Percentiles rank a stretch among this genome's conserved stretches.
Conservation (phyloP, 2,329 filamentous ascomycete species). For the Penicillium hordei region DNA sequence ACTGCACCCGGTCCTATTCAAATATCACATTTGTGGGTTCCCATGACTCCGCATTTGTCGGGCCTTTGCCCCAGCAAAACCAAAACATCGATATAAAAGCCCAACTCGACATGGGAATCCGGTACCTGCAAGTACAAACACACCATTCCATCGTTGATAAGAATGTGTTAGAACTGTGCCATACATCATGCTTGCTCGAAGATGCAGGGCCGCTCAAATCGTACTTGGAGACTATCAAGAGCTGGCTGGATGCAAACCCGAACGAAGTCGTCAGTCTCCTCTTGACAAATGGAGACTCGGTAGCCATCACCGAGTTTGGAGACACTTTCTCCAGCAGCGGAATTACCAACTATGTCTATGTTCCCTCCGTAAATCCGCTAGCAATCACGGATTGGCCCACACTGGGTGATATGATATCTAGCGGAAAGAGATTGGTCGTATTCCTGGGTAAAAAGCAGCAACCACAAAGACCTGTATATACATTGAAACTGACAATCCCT, state of each 20-base stretch:
- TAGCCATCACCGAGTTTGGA: slow-evolving; percentile 35
- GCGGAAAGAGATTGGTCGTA: slow-evolving; percentile 45
- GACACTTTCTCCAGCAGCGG: slow-evolving; percentile 35
- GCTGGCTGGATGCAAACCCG: slow-evolving; percentile 59
- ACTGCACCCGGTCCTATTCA: slow-evolving; percentile 60
- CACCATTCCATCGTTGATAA: slow-evolving; percentile 50
- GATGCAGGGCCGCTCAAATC: slow-evolving; percentile 58
- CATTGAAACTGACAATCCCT: neutral
- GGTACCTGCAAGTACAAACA: slow-evolving; percentile 65
- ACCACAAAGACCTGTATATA: neutral
- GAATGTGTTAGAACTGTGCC: slow-evolving; percentile 61
- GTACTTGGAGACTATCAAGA: slow-evolving; percentile 59
- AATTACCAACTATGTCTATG: slow-evolving; percentile 38
- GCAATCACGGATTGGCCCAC: slow-evolving; percentile 46
- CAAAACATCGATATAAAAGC: slow-evolving; percentile 59
- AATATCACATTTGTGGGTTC: slow-evolving; percentile 62
- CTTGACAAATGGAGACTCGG: slow-evolving; percentile 59
- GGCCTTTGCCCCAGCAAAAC: slow-evolving; percentile 55
- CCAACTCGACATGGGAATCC: slow-evolving; percentile 62
- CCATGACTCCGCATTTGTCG: slow-evolving; percentile 66
- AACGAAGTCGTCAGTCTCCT: slow-evolving; percentile 64
- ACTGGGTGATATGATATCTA: slow-evolving; percentile 41
- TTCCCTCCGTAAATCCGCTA: slow-evolving; percentile 36
- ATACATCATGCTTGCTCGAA: slow-evolving; percentile 61
- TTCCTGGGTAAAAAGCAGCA: slow-evolving; percentile 38